Conservation (phyloP, 176 grass and related monocot species). For the Alopecurus myosuroides region DNA sequence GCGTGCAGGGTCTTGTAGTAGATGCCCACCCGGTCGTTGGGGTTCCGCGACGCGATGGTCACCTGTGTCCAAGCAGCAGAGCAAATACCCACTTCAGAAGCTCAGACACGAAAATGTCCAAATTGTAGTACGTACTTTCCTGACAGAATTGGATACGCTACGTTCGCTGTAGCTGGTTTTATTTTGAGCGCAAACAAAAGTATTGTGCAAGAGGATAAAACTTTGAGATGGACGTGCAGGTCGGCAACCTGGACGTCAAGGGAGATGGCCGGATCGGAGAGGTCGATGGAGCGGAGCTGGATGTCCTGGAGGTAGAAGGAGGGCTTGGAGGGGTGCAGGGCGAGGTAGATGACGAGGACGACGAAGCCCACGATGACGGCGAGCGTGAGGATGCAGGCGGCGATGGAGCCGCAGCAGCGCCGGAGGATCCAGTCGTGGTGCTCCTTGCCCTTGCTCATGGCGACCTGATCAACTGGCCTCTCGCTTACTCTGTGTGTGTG, state of each 20-base stretch:
- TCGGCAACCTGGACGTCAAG: conserved; percentile 41
- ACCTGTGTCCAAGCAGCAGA: conserved; percentile 9
- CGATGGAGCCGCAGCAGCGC: conserved; percentile 43
- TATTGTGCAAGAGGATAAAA: neutral
- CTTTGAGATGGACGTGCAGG: neutral
- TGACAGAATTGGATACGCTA: neutral
- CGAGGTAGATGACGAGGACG: conserved; percentile 66
- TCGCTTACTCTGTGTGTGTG: neutral
- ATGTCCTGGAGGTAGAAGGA: conserved; percentile 77
- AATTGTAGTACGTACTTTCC: neutral
- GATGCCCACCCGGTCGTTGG: conserved; percentile 71
- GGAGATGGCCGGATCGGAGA: conserved; percentile 47
- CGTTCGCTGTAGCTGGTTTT: neutral
- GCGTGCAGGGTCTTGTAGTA: conserved; percentile 70
- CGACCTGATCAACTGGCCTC: neutral
- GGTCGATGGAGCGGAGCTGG: conserved; percentile 47
- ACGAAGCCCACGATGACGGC: conserved; percentile 49
- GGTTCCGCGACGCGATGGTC: conserved; percentile 78
- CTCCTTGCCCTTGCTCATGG: conserved; percentile 50
- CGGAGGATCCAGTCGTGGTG: conserved; percentile 40
- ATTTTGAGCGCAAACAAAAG: neutral
- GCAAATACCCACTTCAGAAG: neutral
- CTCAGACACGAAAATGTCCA: neutral
- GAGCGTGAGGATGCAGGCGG: conserved; percentile 57
- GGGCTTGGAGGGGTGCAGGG: conserved; percentile 63